Base-by-base conservation (phyloP, 176 grass and related monocot species). In the Bonia amplexicaulis region DNA sequence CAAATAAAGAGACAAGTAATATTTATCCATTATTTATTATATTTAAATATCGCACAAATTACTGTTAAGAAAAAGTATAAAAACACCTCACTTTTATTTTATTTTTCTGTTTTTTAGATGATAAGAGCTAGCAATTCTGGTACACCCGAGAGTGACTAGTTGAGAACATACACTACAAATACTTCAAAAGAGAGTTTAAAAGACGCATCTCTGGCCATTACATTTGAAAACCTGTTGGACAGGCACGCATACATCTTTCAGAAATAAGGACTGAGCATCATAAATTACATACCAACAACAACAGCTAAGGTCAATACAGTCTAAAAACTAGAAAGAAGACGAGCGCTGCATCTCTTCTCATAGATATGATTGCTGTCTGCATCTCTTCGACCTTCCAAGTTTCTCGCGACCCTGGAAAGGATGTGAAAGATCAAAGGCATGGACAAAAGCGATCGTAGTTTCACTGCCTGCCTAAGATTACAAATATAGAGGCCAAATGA, bases 341-440 rank as follows among this genome's bases (percentile, higher is more conserved):
- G 3, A 5, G 17, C 19, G n/a, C 26, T 54, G 47, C 35, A 63
- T 25, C 44, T 17, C 54, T 84, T 69, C 35, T 95, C 80, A 89
- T 8, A 91, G 54, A 73, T 84, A 85, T 77, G 94, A 89, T 78
- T 41, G 81, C 4, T 23, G 60, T 23, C 3, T 31, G 55, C 26
- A 66, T 81, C 84, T 93, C 67, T 89, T 96, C 94, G 91, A 96
- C 82, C 89, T 85, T 57, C 84, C 94, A 60, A 96, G 81, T 82
- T 91, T 96, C 72, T 96, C 91, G 2, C 63, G 64, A 14, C 94
- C 91, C 94, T 96, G 79, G 14, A 82, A 72, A 78, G 20, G 9
- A 41, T 64, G 9, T 46, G n/a, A 66, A 84, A 68, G 59, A 78
- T 72, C 31, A 60, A 71, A 39, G 41, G 23, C 74, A 61, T 51